phyloP scores from a whole-genome alignment of 495 filamentous ascomycete genomes.

The Gamarada debralockiae region DNA sequence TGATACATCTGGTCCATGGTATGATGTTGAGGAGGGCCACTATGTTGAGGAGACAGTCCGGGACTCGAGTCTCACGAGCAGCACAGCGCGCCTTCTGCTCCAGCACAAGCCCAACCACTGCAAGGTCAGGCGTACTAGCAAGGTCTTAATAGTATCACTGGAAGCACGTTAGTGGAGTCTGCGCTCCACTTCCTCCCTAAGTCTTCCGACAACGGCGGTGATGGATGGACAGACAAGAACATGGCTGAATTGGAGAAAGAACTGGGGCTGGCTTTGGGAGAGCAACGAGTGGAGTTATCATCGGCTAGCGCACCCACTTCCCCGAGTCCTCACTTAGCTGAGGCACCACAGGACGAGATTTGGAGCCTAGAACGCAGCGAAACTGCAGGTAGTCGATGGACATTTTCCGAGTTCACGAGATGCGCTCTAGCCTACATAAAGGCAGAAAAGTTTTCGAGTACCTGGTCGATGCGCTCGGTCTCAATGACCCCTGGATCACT shows the following conservation, averaged over 20 bases:
- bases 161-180: neutral
- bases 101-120: conserved; percentile 7
- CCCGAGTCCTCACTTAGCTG: neutral
- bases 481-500: no score
- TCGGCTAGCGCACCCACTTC: neutral
- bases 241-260: neutral
- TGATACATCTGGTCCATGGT: conserved; percentile 1
- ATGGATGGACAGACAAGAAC: neutral
- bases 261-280: neutral
- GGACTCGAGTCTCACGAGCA: conserved; percentile 6
- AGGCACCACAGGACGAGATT: neutral
- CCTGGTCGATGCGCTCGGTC: no score
- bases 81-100: neutral
- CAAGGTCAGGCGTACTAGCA: conserved; percentile 6
- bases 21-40: neutral
- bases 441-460: no score
- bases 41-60: neutral
- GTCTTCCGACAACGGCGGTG: neutral
- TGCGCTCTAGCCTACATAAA: no score
- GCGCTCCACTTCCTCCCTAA: neutral
- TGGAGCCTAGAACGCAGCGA: neutral
- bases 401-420: no score
- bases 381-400: neutral
- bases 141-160: conserved; percentile 6
- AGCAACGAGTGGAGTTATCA: neutral